Base-by-base conservation (phyloP, 108 stramenopile genomes). In the Cyclotella atomus region DNA sequence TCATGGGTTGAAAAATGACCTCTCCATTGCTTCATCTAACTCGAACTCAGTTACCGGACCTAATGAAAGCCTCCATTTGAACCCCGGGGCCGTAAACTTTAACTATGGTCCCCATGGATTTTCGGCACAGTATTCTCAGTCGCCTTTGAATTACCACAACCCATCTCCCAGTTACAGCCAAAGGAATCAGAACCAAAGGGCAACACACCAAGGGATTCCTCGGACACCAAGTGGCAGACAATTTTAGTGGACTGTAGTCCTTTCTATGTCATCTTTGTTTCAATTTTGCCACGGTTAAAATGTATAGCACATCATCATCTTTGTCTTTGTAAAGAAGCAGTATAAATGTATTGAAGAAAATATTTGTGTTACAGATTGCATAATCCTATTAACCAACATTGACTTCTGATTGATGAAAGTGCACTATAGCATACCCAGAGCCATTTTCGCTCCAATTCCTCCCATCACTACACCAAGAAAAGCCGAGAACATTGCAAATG, bases 381-480 rank as follows among this genome's bases (percentile, higher is more conserved):
- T 41, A 6, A 41, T 41, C 38, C 38, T 12, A 41, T 41, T 41
- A 9, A 41, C 38, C 12, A 2, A n/a, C n/a, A n/a, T n/a, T n/a
- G n/a, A n/a, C 34, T 41, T 23, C 36, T 23, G 23, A 0, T 20
- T 1, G 38, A 21, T 12, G 1, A 21, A 61, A 36, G 6, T 10
- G 36, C 9, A 30, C 20, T 75, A 77, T 45, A 81, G 80, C 73
- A 81, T 66, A 14, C 73, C 68, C 45, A 81, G 72, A 19, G 85
- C 88, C 84, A 84, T 84, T 45, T 73, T 77, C 24, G 82, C 70
- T 17, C 88, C 88, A 34, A 87, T 66, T 7, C 71, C 50, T 4
- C 83, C 86, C 77, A 87, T 75, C 46, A 61, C 64, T 20, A 87
- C 70, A 29, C 88, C 86, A 44, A 87, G 44, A n/a, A 70, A 57